Conservation (phyloP, 768 basidiomycete species). For the Podaxis sp. region DNA sequence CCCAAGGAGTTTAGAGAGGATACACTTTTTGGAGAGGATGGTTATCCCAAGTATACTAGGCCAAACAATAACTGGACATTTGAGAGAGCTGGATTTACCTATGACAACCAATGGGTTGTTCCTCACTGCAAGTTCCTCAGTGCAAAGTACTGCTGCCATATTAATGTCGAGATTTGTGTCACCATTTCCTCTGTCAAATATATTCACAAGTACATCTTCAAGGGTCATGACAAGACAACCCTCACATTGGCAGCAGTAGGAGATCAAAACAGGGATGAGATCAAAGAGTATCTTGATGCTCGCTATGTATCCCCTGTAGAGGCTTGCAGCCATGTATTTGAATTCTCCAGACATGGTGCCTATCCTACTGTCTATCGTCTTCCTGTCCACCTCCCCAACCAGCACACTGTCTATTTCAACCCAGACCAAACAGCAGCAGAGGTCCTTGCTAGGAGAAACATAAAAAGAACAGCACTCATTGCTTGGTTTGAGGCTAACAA, state of each 20-base stretch:
- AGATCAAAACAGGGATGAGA: conserved; percentile 34
- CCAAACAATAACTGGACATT: conserved; percentile 31
- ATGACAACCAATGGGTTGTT: conserved; percentile 42
- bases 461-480: conserved; percentile 24
- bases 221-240: conserved; percentile 41
- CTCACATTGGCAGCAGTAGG: conserved; percentile 26
- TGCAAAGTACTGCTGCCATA: conserved; percentile 40
- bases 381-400: conserved; percentile 38
- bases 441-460: conserved; percentile 17
- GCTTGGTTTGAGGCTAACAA: conserved; percentile 33
- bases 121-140: conserved; percentile 36
- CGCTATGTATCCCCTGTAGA: conserved; percentile 36
- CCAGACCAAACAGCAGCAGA: conserved; percentile 24
- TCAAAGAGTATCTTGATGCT: conserved; percentile 32
- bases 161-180: conserved; percentile 45
- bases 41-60: conserved; percentile 36
- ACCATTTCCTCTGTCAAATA: conserved; percentile 43
- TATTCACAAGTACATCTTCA: conserved; percentile 48
- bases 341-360: conserved; percentile 31
- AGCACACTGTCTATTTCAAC: conserved; percentile 38
- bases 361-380: conserved; percentile 39
- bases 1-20: conserved; percentile 34
- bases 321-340: conserved; percentile 33
- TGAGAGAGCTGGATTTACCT: background rate
- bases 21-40: conserved; percentile 36